A percentile compares a stretch with the other conserved stretches of the same genome.
Evolutionary conservation across 2,329 filamentous ascomycete genomes (phyloP).

Genomic region (Fusarium dimerum): DNA sequence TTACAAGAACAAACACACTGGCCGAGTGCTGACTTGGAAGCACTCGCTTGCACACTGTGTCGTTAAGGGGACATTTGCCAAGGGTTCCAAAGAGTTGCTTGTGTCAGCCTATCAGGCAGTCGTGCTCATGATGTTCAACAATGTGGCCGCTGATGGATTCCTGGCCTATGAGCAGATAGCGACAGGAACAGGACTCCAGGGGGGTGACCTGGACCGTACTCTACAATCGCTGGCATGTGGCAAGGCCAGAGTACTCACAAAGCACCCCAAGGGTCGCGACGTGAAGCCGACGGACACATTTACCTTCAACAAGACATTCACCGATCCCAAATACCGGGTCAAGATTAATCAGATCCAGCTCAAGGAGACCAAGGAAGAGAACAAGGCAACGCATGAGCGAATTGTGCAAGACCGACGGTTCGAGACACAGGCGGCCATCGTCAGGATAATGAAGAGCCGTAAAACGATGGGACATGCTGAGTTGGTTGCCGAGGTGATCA

Average conservation of each 20-base stretch:
- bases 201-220: conserved; percentile 81
- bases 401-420: conserved; percentile 89
- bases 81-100: conserved; percentile 81
- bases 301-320: conserved; percentile 75
- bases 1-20: conserved; percentile 88
- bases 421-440: conserved; percentile 95
- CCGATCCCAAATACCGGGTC: conserved; percentile 80
- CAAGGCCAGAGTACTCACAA: conserved; percentile 79
- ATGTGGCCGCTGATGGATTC: conserved; percentile 56
- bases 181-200: conserved; percentile 71
- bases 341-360: conserved; percentile 99
- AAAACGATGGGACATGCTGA: conserved; percentile 87
- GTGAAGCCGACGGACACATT: conserved; percentile 81
- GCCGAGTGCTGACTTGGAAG: conserved; percentile 86
- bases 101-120: conserved; percentile 92
- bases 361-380: conserved; percentile 93
- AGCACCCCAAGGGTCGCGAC: conserved; percentile 83
- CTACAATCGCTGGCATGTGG: conserved; percentile 94
- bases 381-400: conserved; percentile 88
- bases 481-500: conserved; percentile 88
- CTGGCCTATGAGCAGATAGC: conserved; percentile 77
- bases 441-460: conserved; percentile 93
- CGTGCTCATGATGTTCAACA: conserved; percentile 88
- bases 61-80: conserved; percentile 77
- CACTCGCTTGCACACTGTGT: conserved; percentile 90